Conservation (phyloP, 2,329 filamentous ascomycete species). For the Kalmusia sp. region DNA sequence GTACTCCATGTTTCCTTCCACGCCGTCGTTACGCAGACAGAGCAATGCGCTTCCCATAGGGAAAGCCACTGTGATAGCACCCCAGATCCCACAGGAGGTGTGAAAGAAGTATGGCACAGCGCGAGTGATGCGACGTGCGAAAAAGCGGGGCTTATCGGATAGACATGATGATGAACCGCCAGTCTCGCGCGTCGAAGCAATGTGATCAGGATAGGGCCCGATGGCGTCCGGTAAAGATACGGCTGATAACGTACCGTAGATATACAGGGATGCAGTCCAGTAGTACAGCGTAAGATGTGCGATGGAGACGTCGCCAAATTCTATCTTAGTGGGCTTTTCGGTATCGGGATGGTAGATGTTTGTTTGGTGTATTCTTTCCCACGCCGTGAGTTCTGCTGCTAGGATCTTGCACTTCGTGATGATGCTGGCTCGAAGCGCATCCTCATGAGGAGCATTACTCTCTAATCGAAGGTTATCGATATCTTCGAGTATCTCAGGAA, state of each 20-base stretch:
- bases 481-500: constrained; percentile 41
- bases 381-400: constrained; percentile 27
- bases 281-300: constrained; percentile 31
- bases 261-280: constrained; percentile 29
- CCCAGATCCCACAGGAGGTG: constrained; percentile 27
- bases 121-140: constrained; percentile 31
- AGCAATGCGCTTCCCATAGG: constrained; percentile 29
- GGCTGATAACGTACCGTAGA: constrained; percentile 26
- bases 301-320: constrained; percentile 21
- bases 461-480: constrained; percentile 28
- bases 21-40: constrained; percentile 21
- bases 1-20: constrained; percentile 21
- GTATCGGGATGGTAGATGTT: constrained; percentile 20
- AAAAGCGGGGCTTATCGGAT: constrained; percentile 16
- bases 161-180: neutral
- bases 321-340: constrained; percentile 18
- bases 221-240: constrained; percentile 14
- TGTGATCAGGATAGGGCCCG: no score
- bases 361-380: constrained; percentile 19
- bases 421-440: constrained; percentile 12
- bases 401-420: constrained; percentile 26
- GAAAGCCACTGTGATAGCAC: constrained; percentile 26
- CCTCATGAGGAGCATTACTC: constrained; percentile 3
- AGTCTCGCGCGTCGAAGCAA: neutral
- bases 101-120: constrained; percentile 32